Evolutionary conservation across 78 protist genomes (phyloP).

Genomic region (Isochrysis galbana): DNA sequence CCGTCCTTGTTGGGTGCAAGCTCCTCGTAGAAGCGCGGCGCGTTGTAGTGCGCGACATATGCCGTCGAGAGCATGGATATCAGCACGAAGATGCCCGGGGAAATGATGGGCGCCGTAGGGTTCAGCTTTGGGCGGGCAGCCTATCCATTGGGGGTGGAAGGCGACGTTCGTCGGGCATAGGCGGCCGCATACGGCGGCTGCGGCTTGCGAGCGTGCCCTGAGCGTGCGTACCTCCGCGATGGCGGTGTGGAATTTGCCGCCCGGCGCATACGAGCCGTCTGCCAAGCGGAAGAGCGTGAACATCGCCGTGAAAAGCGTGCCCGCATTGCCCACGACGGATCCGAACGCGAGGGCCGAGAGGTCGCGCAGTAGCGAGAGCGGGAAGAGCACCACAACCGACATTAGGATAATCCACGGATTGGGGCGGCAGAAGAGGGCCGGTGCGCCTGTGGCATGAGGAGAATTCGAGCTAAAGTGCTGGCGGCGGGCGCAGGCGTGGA

Average conservation of each 20-base stretch:
- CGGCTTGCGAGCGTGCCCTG: no score
- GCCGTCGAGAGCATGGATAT: conserved; percentile 13
- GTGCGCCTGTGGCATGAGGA: no score
- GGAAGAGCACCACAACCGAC: neutral
- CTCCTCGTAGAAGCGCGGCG: neutral
- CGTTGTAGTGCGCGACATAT: conserved; percentile 10
- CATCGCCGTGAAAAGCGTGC: neutral
- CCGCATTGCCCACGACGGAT: neutral
- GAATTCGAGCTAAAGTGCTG: no score
- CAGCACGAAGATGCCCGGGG: neutral
- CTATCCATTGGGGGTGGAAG: no score
- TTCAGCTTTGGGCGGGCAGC: no score
- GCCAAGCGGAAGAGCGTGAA: neutral
- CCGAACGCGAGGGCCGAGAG: neutral
- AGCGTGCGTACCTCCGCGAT: neutral
- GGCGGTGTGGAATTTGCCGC: neutral
- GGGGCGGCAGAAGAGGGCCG: neutral
- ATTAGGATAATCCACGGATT: neutral
- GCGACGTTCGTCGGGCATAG: no score
- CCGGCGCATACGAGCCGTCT: conserved; percentile 13
- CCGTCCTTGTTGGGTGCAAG: neutral
- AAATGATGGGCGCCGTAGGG: neutral
- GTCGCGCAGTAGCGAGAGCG: neutral
- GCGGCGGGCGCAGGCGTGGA: no score
- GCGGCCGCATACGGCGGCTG: no score